Conservation (phyloP, 805 yeast genomes). For the Metschnikowia borealis region DNA sequence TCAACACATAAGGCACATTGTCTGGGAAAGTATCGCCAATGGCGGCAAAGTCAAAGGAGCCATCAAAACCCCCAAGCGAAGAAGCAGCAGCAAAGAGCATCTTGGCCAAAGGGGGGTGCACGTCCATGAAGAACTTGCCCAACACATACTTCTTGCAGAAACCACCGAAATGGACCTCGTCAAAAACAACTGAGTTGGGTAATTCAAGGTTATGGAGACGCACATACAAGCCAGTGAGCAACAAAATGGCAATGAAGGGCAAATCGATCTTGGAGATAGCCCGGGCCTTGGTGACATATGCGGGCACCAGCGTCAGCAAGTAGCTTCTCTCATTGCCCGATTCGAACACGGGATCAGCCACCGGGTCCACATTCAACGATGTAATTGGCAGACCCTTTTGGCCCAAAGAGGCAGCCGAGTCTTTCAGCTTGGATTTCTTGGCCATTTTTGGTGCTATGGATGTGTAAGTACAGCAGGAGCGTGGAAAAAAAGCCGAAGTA, state of each 20-base stretch:
- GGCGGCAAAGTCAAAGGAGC: conserved; percentile 60
- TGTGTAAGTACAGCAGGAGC: neutral
- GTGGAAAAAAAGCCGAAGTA: neutral
- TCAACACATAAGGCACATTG: conserved; percentile 56
- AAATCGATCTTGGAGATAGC: conserved; percentile 21
- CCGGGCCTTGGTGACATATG: conserved; percentile 25
- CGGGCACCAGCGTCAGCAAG: conserved; percentile 49
- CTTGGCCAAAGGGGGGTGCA: conserved; percentile 77
- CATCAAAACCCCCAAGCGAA: conserved; percentile 63
- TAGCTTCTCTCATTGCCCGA: conserved; percentile 54
- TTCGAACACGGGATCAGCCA: conserved; percentile 30
- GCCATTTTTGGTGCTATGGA: conserved; percentile 13
- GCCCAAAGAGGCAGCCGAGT: conserved; percentile 3
- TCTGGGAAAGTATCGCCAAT: conserved; percentile 65
- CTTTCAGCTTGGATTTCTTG: conserved; percentile 12
- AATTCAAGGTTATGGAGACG: conserved; percentile 57
- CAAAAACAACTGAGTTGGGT: conserved; percentile 85
- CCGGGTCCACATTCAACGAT: conserved; percentile 38
- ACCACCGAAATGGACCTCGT: conserved; percentile 96
- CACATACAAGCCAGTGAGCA: conserved; percentile 51
- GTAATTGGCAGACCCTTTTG: neutral
- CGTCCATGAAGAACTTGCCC: conserved; percentile 67
- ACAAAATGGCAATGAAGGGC: conserved; percentile 28
- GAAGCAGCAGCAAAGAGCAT: conserved; percentile 73
- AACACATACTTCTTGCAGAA: conserved; percentile 78